Evolutionary conservation across 2,329 filamentous ascomycete species (phyloP).

Genomic region (Phaeosphaeriaceae sp.): DNA sequence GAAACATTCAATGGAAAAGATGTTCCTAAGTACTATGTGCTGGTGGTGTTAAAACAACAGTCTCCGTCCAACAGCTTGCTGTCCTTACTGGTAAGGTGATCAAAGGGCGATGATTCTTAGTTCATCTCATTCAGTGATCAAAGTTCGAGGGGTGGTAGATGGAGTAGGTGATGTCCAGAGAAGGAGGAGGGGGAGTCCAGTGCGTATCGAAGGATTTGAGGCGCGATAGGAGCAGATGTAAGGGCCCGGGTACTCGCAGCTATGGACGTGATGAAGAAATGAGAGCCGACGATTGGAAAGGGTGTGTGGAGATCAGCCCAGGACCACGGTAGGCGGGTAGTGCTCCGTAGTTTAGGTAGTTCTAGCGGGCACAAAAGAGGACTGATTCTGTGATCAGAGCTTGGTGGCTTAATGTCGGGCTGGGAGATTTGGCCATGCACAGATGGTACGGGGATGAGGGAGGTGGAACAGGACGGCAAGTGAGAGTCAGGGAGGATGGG

Average conservation of each 20-base stretch:
- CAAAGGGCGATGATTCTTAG: conserved; percentile 26
- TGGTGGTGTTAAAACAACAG: conserved; percentile 17
- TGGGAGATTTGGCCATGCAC: conserved; percentile 43
- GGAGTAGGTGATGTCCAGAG: conserved; percentile 27
- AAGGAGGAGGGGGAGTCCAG: conserved; percentile 37
- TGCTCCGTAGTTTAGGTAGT: conserved; percentile 47
- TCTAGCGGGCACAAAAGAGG: conserved; percentile 49
- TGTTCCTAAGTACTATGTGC: conserved; percentile 19
- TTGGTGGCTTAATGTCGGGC: conserved; percentile 45
- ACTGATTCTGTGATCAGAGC: conserved; percentile 49
- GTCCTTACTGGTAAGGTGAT: conserved; percentile 26
- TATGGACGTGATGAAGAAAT: conserved; percentile 48
- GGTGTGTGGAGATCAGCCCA: conserved; percentile 50
- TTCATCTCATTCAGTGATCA: conserved; percentile 42
- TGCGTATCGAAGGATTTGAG: conserved; percentile 45
- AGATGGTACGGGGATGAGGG: conserved; percentile 44
- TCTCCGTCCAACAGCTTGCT: neutral
- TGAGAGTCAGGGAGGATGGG: conserved; percentile 31
- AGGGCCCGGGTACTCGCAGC: conserved; percentile 51
- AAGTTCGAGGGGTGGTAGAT: conserved; percentile 19
- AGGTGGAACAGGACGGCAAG: conserved; percentile 40
- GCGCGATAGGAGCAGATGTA: conserved; percentile 45
- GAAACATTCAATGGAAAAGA: conserved; percentile 13
- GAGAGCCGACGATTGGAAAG: conserved; percentile 50
- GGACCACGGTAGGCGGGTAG: conserved; percentile 51